Base-by-base conservation (phyloP, 2,329 filamentous ascomycete genomes). In the Drechslera avenae region DNA sequence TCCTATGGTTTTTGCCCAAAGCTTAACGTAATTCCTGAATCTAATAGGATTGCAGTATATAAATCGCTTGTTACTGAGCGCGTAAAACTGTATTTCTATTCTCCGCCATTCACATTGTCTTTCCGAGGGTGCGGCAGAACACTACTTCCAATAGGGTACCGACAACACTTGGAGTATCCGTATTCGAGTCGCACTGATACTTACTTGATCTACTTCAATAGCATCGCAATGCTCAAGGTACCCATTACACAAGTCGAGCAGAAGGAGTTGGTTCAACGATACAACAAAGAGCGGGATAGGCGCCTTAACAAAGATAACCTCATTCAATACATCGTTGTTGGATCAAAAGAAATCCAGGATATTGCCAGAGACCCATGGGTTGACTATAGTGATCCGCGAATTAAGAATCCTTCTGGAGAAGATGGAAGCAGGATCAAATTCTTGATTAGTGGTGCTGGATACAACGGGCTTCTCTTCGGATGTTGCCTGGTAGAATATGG, bases 381-480 rank as follows among this genome's bases (percentile, higher is more conserved):
- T 2, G 40, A 46, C 12, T 32, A 41, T 9, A 16, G 18, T 8
- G 36, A 35, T 10, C 42, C 35, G 5, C 36, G 32, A 3, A 19
- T 47, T 19, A 18, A 46, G 8, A 30, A 50, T 7, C 33, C 42
- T 2, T 18, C 48, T n/a, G 31, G 39, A 2, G 23, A 45, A 39
- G 28, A 50, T 12, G 48, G 42, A 12, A 16, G 13, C 12, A n/a
- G 14, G n/a, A 43, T 39, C 46, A 65, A 58, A 55, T 30, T 62
- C n/a, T 52, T 74, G n/a, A 70, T 77, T 23, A 53, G 74, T n/a
- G 75, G 76, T 14, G 73, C 69, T 23, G 76, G 76, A 0, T 71
- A 65, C 45, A 69, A 67, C 5, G 76, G 75, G 4, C 60, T 77
- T 4, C 49, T 75, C 1, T 69, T 73, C 62, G 51, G 74, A 2